Evolutionary conservation across 2,329 filamentous ascomycete species (phyloP), one percentile per base, ranked within the genome.

Genomic region (Dactylonectria macrodidyma): DNA sequence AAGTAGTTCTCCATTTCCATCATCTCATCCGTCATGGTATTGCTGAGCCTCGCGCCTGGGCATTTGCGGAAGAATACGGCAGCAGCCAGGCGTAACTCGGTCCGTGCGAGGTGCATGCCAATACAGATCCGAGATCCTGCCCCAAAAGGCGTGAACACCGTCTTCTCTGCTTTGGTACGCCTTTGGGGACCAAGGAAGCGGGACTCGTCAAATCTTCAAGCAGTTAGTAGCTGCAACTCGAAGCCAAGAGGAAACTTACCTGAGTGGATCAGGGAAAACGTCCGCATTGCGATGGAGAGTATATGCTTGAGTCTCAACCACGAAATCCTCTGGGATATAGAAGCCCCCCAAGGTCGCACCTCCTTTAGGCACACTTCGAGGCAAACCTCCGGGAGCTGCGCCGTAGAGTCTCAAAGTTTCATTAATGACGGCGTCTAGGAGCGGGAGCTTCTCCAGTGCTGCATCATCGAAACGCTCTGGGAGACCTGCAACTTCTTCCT

Each of bases 11-110:
- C 34, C 56, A 67, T 60, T 44, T 58, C 66, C 71, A 73, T 73
- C 63, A 70, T 66, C 0, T 61, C 24, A 24, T 70, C 59, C 0
- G 61, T 57, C 63, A 64, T 73, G 0, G 22, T 33, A 2, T 2
- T 5, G 1, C 56, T 41, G 7, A 73, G 30, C 0, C 1, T 46
- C 0, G 61, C 63, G 1, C 68, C 36, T 3, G 46, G 33, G 0
- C 68, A 73, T 2, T 71, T 59, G 2, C 66, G 68, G 5, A 73
- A 73, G 26, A 73, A 71, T 0, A 67, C 12, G 0, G 68, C 71
- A 0, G 63, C 22, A 0, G 58, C 68, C 11, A 71, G 66, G 5
- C 71, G 59, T 0, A 73, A 12, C 12, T 73, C 71, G 50, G 65
- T 73, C 19, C 63, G 66, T 2, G 71, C 71, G 2, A 73, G 34